Percentiles rank a stretch among this genome's conserved stretches.
phyloP scores from a whole-genome alignment of 1,284 basidiomycete genomes.

The Marasmius fiardii region DNA sequence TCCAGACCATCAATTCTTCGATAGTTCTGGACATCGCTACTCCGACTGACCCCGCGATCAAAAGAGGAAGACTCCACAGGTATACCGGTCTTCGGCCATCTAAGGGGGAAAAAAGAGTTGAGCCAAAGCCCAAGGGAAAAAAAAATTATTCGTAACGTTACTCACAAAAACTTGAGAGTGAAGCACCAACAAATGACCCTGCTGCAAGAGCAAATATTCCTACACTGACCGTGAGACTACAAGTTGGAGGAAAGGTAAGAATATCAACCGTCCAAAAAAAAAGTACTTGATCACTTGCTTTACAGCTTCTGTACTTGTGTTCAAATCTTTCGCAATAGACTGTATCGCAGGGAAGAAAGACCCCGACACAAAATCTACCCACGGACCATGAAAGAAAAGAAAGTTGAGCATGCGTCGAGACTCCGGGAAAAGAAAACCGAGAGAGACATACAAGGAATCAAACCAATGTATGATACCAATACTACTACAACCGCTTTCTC shows the following conservation, averaged over 20 bases:
- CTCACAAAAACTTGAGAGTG: conserved; percentile 50
- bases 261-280: neutral
- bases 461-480: neutral
- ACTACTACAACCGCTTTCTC: neutral
- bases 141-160: neutral
- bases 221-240: too few species aligned
- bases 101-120: conserved; percentile 21
- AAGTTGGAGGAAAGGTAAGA: neutral
- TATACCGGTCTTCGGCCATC: conserved; percentile 66
- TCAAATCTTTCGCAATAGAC: conserved; percentile 57
- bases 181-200: conserved; percentile 49
- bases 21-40: conserved; percentile 47
- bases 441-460: neutral
- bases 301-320: conserved; percentile 51
- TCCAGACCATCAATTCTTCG: conserved; percentile 51
- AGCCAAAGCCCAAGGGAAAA: neutral
- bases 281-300: too few species aligned
- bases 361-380: conserved; percentile 60
- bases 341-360: conserved; percentile 71
- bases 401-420: neutral
- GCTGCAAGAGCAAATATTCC: conserved; percentile 36
- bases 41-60: conserved; percentile 58
- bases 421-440: neutral
- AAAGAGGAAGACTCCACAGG: conserved; percentile 56
- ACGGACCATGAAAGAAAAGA: too few species aligned